A percentile compares a stretch with the other conserved stretches of the same genome.
phyloP scores from a whole-genome alignment of 768 basidiomycete species.

The Dentipellis fragilis region DNA sequence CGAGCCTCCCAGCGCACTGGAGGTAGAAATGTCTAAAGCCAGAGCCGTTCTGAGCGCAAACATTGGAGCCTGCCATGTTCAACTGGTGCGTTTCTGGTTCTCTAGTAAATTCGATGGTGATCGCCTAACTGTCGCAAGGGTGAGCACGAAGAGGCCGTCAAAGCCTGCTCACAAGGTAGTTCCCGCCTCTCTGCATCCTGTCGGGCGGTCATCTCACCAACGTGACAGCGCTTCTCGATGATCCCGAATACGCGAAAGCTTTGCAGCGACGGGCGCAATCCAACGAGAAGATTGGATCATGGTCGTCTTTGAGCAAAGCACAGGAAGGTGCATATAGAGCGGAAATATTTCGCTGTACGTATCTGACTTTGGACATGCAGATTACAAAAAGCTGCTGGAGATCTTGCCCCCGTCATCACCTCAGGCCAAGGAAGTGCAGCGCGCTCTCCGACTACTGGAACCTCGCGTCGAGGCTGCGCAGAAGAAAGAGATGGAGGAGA shows the following conservation, averaged over 20 bases:
- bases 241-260: conserved; percentile 80
- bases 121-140: conserved; percentile 1
- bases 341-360: background rate
- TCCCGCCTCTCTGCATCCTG: background rate
- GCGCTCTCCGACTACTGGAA: conserved; percentile 45
- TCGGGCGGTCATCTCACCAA: background rate
- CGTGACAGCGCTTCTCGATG: conserved; percentile 66
- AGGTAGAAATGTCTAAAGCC: conserved; percentile 40
- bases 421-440: conserved; percentile 36
- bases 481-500: conserved; percentile 82
- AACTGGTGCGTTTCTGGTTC: conserved; percentile 42
- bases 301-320: conserved; percentile 74
- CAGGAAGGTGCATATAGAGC: conserved; percentile 59
- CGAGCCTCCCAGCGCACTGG: conserved; percentile 22
- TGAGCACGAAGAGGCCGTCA: conserved; percentile 10
- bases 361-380: conserved; percentile 27
- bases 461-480: conserved; percentile 67
- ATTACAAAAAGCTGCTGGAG: conserved; percentile 65
- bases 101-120: background rate
- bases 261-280: conserved; percentile 81
- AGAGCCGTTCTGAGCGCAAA: conserved; percentile 79
- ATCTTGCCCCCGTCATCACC: conserved; percentile 49
- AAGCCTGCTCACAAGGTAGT: conserved; percentile 15
- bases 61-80: conserved; percentile 76
- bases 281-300: conserved; percentile 71